Evolutionary conservation across 345 rosid species (phyloP).

Genomic region (Geranium brycei): DNA sequence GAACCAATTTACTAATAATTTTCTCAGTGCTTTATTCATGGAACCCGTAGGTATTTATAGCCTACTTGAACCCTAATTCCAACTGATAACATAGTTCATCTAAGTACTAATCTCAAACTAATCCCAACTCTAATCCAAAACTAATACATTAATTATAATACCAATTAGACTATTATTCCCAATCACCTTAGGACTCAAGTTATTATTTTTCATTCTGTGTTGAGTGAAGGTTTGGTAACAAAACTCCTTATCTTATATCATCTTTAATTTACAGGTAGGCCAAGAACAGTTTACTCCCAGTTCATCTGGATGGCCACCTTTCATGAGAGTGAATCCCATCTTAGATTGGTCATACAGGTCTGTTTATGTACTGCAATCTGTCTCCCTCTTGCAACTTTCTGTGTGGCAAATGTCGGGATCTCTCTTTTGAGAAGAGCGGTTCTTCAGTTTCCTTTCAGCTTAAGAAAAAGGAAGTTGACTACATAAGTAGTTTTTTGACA

Average conservation of each 20-base stretch:
- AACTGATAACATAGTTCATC: too few relatives aligned
- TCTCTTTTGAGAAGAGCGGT: too few relatives aligned
- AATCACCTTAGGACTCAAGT: constrained; percentile 39
- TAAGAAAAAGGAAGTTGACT: not conserved
- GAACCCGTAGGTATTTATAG: too few relatives aligned
- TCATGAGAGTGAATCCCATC: constrained; percentile 98
- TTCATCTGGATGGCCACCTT: constrained; percentile 98
- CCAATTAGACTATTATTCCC: too few relatives aligned
- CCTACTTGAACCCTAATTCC: too few relatives aligned
- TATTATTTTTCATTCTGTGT: constrained; percentile 95
- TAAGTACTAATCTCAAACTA: too few relatives aligned
- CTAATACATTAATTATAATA: too few relatives aligned
- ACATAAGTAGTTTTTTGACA: too few relatives aligned
- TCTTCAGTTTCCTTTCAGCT: not conserved
- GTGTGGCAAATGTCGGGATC: too few relatives aligned
- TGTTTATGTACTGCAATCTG: constrained; percentile 14
- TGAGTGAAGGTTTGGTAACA: constrained; percentile 55
- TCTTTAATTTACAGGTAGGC: constrained; percentile 54
- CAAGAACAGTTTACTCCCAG: constrained; percentile 98
- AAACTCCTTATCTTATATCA: constrained; percentile 1
- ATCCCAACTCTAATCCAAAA: too few relatives aligned
- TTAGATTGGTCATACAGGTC: constrained; percentile 99
- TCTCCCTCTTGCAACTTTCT: constrained; percentile 13
- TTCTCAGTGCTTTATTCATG: too few relatives aligned
- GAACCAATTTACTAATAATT: too few relatives aligned